Evolutionary conservation across 495 filamentous ascomycete species (phyloP).

Genomic region (Parachaetomium inaequale): DNA sequence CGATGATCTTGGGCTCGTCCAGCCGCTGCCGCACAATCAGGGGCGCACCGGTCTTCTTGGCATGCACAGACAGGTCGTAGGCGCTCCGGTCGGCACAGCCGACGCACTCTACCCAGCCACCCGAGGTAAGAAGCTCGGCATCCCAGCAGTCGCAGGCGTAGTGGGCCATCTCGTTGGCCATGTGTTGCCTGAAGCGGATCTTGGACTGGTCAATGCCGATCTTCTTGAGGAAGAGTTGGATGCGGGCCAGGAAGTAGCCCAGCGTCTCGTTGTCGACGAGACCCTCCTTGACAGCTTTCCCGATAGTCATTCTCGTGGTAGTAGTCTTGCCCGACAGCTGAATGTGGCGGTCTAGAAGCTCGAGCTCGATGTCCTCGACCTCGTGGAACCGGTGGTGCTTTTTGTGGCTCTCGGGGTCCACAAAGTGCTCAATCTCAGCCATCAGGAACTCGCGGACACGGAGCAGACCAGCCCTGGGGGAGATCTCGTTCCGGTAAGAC

Average conservation of each 20-base stretch:
- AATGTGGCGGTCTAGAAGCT: constrained; percentile 65
- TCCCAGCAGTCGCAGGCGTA: constrained; percentile 85
- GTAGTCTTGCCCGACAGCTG: constrained; percentile 68
- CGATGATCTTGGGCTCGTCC: constrained; percentile 60
- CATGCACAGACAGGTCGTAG: constrained; percentile 74
- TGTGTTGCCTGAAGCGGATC: constrained; percentile 81
- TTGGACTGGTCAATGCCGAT: constrained; percentile 67
- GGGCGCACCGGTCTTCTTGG: constrained; percentile 74
- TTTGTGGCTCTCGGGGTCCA: constrained; percentile 67
- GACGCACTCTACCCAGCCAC: constrained; percentile 85
- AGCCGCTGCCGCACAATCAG: constrained; percentile 64
- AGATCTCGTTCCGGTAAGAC: constrained; percentile 79
- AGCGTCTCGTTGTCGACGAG: constrained; percentile 81
- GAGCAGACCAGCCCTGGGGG: constrained; percentile 67
- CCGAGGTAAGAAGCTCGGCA: constrained; percentile 71
- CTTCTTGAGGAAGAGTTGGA: constrained; percentile 67
- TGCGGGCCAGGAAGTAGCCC: constrained; percentile 81
- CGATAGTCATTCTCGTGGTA: constrained; percentile 57
- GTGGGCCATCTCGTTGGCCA: constrained; percentile 75
- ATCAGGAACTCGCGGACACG: constrained; percentile 78
- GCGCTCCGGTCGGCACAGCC: constrained; percentile 81
- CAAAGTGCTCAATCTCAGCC: constrained; percentile 81
- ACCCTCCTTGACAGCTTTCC: constrained; percentile 63
- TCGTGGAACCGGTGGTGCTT: constrained; percentile 67
- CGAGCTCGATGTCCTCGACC: constrained; percentile 62